Base-by-base conservation (phyloP, 2,329 filamentous ascomycete genomes). In the Colletotrichum trifolii region DNA sequence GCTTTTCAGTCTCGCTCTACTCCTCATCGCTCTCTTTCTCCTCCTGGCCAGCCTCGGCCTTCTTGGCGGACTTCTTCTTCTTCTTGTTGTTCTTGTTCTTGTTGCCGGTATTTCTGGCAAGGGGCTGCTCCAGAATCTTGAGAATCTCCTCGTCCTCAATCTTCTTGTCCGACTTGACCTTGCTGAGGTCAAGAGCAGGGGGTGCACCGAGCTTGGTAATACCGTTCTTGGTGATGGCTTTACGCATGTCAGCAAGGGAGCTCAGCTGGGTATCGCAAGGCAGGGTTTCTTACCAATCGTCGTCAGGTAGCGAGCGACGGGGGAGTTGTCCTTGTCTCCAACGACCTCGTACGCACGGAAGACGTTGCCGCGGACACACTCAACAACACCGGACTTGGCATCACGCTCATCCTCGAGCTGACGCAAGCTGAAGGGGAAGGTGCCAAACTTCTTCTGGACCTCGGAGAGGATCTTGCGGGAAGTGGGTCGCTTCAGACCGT, bases 171-270 rank as follows among this genome's bases (percentile, higher is more conserved):
- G 93, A 91, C 87, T 97, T 91, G 85, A 91, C 88, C 83, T 94
- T 94, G 76, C 85, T 87, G 67, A 96, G 78, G 75, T 98, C 93
- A 69, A 91, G 85, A 25, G 89, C 78, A 67, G 92, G 89, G 39
- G 96, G 90, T 34, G 87, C 90, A 73, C 93, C 90, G 64, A 99
- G 83, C 82, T 92, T 93, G 75, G 91, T 93, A 74, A 99, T 84
- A 71, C 96, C 96, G 78, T 98, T 97, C 89, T 99, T 99, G 74
- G 94, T 97, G 78, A 99, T 94, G 67, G 93, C 96, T 97, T 70
- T 54, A 64, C 40, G 25, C 10, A 43, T 34, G 43, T 66, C 55
- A 66, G 60, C 49, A 52, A n/a, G 17, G 13, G 58, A 40, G 45
- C 11, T n/a, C 13, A 6, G 12, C 6, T 11, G 49, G 17, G 3